Conservation (phyloP, 2,329 filamentous ascomycete genomes). For the Penicillium sp. region DNA sequence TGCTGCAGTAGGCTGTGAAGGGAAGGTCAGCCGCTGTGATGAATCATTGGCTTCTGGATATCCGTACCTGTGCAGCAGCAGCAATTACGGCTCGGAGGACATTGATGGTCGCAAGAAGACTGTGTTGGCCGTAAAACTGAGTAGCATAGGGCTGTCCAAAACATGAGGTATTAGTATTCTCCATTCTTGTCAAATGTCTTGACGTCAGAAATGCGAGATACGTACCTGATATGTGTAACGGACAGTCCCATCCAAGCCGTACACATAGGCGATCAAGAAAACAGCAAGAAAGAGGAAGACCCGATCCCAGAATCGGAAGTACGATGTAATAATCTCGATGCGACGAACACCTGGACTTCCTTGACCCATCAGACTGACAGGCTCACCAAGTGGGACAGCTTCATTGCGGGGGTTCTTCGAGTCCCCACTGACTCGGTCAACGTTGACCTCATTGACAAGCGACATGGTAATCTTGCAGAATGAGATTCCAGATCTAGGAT, state of each 20-base stretch:
- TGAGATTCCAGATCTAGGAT: not conserved
- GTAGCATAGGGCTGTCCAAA: constrained; percentile 51
- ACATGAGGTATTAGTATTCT: constrained; percentile 2
- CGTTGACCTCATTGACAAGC: not conserved
- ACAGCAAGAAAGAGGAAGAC: constrained; percentile 58
- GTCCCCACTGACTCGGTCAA: not conserved
- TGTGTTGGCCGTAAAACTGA: constrained; percentile 51
- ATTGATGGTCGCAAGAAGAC: constrained; percentile 57
- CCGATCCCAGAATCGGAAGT: constrained; percentile 53
- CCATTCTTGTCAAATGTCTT: not conserved
- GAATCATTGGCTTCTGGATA: not conserved
- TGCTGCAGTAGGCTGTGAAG: constrained; percentile 52
- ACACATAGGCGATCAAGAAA: constrained; percentile 63
- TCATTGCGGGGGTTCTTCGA: constrained; percentile 6
- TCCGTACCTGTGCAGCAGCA: constrained; percentile 50
- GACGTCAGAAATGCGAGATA: not conserved
- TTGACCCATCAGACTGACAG: constrained; percentile 8
- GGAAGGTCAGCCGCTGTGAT: not conserved
- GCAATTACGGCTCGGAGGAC: constrained; percentile 59
- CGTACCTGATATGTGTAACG: constrained; percentile 49
- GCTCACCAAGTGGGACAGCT: not conserved
- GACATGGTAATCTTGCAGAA: not conserved
- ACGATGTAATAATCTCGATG: constrained; percentile 55
- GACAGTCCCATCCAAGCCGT: constrained; percentile 59
- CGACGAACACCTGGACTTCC: constrained; percentile 55